Conservation (phyloP, 768 basidiomycete genomes). For the Pleurotus citrinopileatus region DNA sequence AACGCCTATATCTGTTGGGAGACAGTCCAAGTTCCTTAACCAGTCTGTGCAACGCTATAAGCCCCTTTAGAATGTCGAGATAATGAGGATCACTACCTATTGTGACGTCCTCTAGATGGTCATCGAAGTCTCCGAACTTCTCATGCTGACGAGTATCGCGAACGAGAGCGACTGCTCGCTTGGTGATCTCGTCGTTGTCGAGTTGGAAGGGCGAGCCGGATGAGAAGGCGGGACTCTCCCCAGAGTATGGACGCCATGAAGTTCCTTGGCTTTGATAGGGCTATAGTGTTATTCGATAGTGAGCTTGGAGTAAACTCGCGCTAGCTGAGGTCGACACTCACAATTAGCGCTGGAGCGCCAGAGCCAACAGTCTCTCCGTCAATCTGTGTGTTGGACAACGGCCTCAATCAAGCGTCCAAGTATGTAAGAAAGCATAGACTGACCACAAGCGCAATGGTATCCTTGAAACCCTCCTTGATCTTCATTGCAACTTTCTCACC, state of each 20-base stretch:
- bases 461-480: constrained; percentile 49
- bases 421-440: constrained; percentile 20
- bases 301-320: no score
- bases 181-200: constrained; percentile 39
- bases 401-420: not conserved
- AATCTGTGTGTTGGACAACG: constrained; percentile 35
- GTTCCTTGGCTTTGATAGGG: constrained; percentile 46
- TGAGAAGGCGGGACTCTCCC: constrained; percentile 39
- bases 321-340: constrained; percentile 30
- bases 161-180: constrained; percentile 46
- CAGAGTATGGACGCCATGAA: constrained; percentile 47
- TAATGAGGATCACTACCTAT: constrained; percentile 35
- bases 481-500: constrained; percentile 61
- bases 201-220: constrained; percentile 46
- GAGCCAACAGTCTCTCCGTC: constrained; percentile 59
- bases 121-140: constrained; percentile 77
- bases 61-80: constrained; percentile 16
- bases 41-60: constrained; percentile 29
- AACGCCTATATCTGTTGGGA: constrained; percentile 23
- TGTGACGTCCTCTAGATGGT: constrained; percentile 73
- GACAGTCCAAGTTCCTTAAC: constrained; percentile 38
- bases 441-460: constrained; percentile 72
- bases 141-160: constrained; percentile 48
- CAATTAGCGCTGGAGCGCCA: constrained; percentile 52
- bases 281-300: constrained; percentile 29